Percentiles rank a stretch among this genome's conserved stretches.
phyloP scores from a whole-genome alignment of 305 asterid genomes.

The Fraxinus platypoda region DNA sequence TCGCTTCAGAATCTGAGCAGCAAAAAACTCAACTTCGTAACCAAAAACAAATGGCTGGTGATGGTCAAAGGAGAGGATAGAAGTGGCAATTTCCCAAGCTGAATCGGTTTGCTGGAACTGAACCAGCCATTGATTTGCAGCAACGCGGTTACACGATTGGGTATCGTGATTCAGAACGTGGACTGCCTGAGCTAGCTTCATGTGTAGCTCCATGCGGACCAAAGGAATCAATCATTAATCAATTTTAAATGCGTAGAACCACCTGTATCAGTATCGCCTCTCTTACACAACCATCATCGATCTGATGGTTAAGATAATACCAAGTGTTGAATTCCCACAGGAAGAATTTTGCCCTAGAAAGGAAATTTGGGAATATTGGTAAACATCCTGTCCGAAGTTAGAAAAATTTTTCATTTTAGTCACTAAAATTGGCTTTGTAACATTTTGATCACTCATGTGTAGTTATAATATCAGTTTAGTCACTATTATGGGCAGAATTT shows the following conservation, averaged over 20 bases:
- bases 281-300: not conserved
- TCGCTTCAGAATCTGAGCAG: conserved; percentile 91
- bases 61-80: conserved; percentile 66
- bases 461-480: not conserved
- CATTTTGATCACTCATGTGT: not conserved
- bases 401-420: not conserved
- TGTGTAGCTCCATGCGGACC: conserved; percentile 48
- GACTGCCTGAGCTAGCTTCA: conserved; percentile 82
- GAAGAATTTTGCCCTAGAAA: not conserved
- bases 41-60: conserved; percentile 43
- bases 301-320: not conserved
- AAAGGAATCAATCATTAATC: not conserved
- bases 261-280: not conserved
- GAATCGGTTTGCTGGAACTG: conserved; percentile 80
- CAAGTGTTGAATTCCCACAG: not conserved
- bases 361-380: not conserved
- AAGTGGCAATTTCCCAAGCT: conserved; percentile 87
- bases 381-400: not conserved
- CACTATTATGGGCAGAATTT: not conserved
- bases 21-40: conserved; percentile 77
- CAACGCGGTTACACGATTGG: conserved; percentile 81
- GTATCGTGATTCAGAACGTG: conserved; percentile 86
- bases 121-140: conserved; percentile 93
- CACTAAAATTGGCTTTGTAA: not conserved
- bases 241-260: not conserved